Percentiles rank a stretch among this genome's conserved stretches.
These are phyloP conservation scores for Trifolium pratense DNA, from an alignment of 306 rosid species.

Conservation along the genomic window DNA sequence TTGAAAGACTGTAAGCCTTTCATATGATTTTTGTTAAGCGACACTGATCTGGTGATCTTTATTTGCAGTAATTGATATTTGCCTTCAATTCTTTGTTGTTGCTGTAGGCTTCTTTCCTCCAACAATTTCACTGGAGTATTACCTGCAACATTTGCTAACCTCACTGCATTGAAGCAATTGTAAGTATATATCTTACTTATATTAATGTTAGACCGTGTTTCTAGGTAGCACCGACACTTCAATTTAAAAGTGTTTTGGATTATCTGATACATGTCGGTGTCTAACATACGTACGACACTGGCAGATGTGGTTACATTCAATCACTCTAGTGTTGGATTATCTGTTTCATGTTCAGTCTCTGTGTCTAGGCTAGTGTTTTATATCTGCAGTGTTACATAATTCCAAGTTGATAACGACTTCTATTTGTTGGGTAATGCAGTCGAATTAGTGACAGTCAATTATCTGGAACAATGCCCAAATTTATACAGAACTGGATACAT, in stretches of 20 bases:
- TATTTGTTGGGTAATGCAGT: constrained; percentile 49
- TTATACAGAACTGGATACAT: constrained; percentile 60
- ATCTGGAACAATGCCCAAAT: constrained; percentile 65
- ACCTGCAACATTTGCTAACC: constrained; percentile 43
- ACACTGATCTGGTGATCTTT: constrained; percentile 4
- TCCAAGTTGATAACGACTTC: background rate
- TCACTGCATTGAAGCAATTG: constrained; percentile 46
- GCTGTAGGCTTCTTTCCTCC: constrained; percentile 52
- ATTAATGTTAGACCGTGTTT: background rate
- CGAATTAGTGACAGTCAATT: constrained; percentile 59
- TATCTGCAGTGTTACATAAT: background rate
- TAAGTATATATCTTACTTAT: constrained; percentile 48
- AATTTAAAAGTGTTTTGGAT: background rate
- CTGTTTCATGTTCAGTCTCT: background rate
- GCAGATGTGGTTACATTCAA: background rate
- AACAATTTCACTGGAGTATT: constrained; percentile 46
- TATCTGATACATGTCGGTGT: background rate
- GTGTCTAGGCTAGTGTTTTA: background rate
- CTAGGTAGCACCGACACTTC: background rate
- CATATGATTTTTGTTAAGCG: background rate
- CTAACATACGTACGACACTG: background rate
- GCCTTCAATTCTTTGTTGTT: constrained; percentile 10
- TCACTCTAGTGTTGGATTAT: background rate
- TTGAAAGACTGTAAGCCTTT: constrained; percentile 64
- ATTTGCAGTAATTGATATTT: background rate